These are phyloP conservation scores for Hyphopichia wangnamkhiaoensis DNA, from an alignment of 1,139 yeast species.

Conservation along the genomic window DNA sequence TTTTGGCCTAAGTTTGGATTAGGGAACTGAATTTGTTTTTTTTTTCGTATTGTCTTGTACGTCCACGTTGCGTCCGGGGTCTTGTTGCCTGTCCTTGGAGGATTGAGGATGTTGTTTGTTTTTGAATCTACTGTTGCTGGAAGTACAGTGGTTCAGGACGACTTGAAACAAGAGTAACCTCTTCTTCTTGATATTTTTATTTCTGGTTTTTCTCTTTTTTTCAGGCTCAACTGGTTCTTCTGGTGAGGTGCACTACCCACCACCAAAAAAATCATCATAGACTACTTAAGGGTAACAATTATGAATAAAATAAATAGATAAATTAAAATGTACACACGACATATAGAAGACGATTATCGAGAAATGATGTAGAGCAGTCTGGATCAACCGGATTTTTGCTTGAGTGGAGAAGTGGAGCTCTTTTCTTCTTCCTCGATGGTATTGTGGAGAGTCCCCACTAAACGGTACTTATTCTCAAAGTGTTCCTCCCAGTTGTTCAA, in stretches of 20 bases:
- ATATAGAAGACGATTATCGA: background rate
- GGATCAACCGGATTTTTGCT: background rate
- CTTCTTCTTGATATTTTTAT: background rate
- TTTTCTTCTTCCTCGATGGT: background rate
- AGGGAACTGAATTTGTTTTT: too few species aligned
- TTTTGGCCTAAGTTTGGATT: too few species aligned
- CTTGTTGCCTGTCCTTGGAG: background rate
- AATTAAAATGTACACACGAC: background rate
- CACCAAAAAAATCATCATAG: too few species aligned
- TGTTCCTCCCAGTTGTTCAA: constrained; percentile 85
- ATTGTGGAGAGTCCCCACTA: constrained; percentile 58
- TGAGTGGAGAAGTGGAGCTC: background rate
- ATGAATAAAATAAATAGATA: background rate
- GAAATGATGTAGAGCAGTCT: background rate
- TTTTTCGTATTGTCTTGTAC: background rate
- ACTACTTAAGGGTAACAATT: too few species aligned
- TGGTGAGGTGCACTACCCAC: constrained; percentile 1
- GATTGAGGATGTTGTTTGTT: too few species aligned
- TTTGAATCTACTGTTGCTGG: too few species aligned
- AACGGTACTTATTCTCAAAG: constrained; percentile 74
- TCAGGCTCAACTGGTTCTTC: background rate
- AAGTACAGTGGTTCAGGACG: too few species aligned
- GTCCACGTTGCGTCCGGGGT: background rate
- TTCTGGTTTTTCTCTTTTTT: background rate
- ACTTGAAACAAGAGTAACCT: too few species aligned